A percentile compares a stretch with the other conserved stretches of the same genome.
These are phyloP conservation scores for Erysiphe pulchra DNA, from an alignment of 2,329 filamentous ascomycete genomes.

Conservation along the genomic window DNA sequence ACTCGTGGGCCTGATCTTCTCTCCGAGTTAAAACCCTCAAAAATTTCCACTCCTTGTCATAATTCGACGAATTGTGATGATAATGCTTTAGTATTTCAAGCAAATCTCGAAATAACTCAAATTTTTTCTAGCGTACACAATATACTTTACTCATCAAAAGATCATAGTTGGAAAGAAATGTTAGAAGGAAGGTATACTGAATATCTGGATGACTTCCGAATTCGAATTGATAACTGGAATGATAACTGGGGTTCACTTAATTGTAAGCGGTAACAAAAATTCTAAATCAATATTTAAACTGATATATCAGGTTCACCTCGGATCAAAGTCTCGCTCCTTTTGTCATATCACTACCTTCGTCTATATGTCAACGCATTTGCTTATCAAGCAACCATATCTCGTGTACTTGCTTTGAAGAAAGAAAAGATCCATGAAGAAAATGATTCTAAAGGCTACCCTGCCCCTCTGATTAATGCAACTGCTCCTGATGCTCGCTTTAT, in stretches of 20 bases:
- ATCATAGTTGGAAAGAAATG: slow-evolving; percentile 42
- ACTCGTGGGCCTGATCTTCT: slow-evolving; percentile 43
- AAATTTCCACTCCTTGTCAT: slow-evolving; percentile 31
- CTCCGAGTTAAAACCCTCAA: slow-evolving; percentile 20
- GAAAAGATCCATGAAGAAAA: slow-evolving; percentile 7
- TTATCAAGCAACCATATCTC: slow-evolving; percentile 42
- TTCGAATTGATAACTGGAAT: slow-evolving; percentile 44
- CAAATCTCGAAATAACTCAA: slow-evolving; percentile 43
- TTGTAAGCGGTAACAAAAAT: slow-evolving; percentile 18
- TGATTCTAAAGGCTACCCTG: slow-evolving; percentile 16
- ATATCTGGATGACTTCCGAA: slow-evolving; percentile 48
- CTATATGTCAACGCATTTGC: slow-evolving; percentile 54
- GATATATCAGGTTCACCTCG: slow-evolving; percentile 25
- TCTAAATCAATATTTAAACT: background rate
- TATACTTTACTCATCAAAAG: slow-evolving; percentile 44
- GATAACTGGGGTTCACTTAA: slow-evolving; percentile 39
- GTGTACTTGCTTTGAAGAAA: slow-evolving; percentile 14
- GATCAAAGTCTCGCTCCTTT: slow-evolving; percentile 38
- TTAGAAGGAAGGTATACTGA: slow-evolving; percentile 47
- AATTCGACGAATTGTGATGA: slow-evolving; percentile 34
- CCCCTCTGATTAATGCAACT: slow-evolving; percentile 18
- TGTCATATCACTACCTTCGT: slow-evolving; percentile 48
- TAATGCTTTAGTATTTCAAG: slow-evolving; percentile 42
- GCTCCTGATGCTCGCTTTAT: slow-evolving; percentile 39
- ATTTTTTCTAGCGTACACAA: slow-evolving; percentile 52